Percentiles rank a stretch among this genome's conserved stretches.
phyloP scores from a whole-genome alignment of 768 basidiomycete species.

The Xerocomellus amylosporus region DNA sequence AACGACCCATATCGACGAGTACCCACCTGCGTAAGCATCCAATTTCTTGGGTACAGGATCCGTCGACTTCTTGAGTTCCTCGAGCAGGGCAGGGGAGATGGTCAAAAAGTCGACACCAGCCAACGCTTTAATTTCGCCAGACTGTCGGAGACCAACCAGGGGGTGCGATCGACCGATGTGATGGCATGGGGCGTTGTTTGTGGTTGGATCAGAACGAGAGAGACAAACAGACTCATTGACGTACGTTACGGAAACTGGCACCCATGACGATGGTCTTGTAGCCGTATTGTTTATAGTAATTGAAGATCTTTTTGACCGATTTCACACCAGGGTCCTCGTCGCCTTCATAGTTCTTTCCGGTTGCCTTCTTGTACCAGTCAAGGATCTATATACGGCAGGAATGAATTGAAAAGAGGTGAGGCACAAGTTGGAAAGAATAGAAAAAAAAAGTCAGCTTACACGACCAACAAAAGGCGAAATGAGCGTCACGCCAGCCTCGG shows the following conservation, averaged over 20 bases:
- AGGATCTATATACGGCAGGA: constrained; percentile 62
- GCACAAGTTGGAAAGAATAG: constrained; percentile 12
- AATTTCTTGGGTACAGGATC: constrained; percentile 83
- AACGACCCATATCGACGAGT: background rate
- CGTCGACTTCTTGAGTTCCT: constrained; percentile 85
- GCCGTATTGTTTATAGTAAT: constrained; percentile 98
- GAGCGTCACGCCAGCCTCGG: constrained; percentile 96
- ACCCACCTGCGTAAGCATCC: constrained; percentile 58
- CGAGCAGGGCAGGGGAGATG: constrained; percentile 85
- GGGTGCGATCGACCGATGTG: constrained; percentile 4
- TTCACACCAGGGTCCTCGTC: constrained; percentile 94
- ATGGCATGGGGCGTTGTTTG: background rate
- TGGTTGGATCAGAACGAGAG: constrained; percentile 1
- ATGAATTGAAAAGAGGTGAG: constrained; percentile 6
- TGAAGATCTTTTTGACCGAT: constrained; percentile 96
- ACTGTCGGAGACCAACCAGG: constrained; percentile 38
- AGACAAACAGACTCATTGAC: constrained; percentile 26
- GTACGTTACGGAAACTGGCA: constrained; percentile 96
- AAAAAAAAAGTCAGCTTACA: constrained; percentile 45
- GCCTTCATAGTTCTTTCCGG: constrained; percentile 85
- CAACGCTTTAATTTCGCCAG: constrained; percentile 89
- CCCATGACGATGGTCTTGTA: constrained; percentile 99
- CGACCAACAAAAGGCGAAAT: constrained; percentile 99
- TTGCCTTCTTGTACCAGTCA: constrained; percentile 97
- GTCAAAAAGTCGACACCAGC: constrained; percentile 98